A percentile compares a stretch with the other conserved stretches of the same genome.
Evolutionary conservation across 371 early-diverging fungal species (phyloP).

Genomic region (Phascolomyces articulosus): DNA sequence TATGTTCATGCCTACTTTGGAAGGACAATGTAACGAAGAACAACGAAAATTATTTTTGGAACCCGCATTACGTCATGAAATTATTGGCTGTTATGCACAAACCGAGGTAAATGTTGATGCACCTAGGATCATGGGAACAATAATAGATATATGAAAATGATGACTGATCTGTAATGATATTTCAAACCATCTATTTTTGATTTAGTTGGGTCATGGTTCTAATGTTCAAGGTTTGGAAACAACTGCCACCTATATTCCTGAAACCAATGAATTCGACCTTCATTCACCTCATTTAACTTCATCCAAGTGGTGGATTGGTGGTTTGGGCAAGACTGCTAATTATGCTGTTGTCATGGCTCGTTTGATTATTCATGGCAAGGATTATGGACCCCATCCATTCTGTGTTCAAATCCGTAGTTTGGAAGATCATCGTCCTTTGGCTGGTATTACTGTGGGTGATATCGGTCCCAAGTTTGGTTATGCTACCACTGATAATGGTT

Average conservation of each 20-base stretch:
- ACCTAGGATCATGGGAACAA: too few relatives aligned
- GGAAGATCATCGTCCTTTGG: constrained; percentile 72
- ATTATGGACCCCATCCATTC: constrained; percentile 86
- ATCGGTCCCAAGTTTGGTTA: constrained; percentile 91
- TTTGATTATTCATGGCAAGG: constrained; percentile 77
- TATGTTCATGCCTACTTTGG: constrained; percentile 83
- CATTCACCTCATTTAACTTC: constrained; percentile 83
- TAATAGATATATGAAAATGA: too few relatives aligned
- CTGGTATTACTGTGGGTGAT: constrained; percentile 90
- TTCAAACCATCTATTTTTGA: neutral
- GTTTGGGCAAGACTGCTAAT: constrained; percentile 68
- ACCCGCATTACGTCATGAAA: constrained; percentile 72
- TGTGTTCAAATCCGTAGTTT: constrained; percentile 86
- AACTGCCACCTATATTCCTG: constrained; percentile 81
- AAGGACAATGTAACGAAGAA: constrained; percentile 76
- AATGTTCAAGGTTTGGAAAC: constrained; percentile 90
- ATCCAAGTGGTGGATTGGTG: constrained; percentile 94
- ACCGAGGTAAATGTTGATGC: constrained; percentile 61
- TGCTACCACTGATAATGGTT: constrained; percentile 86
- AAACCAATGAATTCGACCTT: constrained; percentile 84
- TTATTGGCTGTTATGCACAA: constrained; percentile 88
- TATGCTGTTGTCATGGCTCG: constrained; percentile 91
- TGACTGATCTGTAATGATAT: too few relatives aligned
- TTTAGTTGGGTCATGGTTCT: constrained; percentile 72
- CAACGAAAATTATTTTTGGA: constrained; percentile 78